These are phyloP conservation scores for Alisma plantagoaquatica DNA, from an alignment of 106 monocot genomes.

Conservation along the genomic window DNA sequence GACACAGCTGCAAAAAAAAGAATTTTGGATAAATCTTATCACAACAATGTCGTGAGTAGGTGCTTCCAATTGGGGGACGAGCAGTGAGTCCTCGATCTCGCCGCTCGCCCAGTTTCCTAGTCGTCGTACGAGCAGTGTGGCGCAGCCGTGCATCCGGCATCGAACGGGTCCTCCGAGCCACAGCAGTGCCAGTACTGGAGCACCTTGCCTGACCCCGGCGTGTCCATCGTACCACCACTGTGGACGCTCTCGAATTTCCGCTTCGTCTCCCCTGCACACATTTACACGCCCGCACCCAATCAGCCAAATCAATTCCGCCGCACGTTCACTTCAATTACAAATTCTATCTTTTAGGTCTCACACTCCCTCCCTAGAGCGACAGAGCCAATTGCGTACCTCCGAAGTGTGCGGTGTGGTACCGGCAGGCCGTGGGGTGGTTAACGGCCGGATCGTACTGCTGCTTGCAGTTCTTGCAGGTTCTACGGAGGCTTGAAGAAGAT, in stretches of 20 bases:
- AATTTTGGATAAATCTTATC: too few species aligned
- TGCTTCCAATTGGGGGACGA: too few species aligned
- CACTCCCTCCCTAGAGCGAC: neutral
- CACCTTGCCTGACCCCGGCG: constrained; percentile 67
- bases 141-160: constrained; percentile 71
- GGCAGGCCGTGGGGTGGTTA: constrained; percentile 63
- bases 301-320: neutral
- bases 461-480: constrained; percentile 94
- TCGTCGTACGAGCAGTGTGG: constrained; percentile 88
- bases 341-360: neutral
- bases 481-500: constrained; percentile 37
- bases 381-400: constrained; percentile 28
- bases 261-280: constrained; percentile 65
- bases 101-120: too few species aligned
- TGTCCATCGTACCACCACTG: constrained; percentile 75
- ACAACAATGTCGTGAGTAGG: too few species aligned
- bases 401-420: constrained; percentile 83
- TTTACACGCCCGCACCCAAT: too few species aligned
- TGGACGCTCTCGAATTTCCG: constrained; percentile 96
- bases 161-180: constrained; percentile 82
- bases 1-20: too few species aligned
- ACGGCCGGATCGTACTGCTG: constrained; percentile 50
- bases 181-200: constrained; percentile 95
- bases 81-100: constrained; percentile 7
- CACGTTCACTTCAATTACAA: too few species aligned